Conservation (phyloP, 176 grass and related monocot species). For the Eleusine coracana region DNA sequence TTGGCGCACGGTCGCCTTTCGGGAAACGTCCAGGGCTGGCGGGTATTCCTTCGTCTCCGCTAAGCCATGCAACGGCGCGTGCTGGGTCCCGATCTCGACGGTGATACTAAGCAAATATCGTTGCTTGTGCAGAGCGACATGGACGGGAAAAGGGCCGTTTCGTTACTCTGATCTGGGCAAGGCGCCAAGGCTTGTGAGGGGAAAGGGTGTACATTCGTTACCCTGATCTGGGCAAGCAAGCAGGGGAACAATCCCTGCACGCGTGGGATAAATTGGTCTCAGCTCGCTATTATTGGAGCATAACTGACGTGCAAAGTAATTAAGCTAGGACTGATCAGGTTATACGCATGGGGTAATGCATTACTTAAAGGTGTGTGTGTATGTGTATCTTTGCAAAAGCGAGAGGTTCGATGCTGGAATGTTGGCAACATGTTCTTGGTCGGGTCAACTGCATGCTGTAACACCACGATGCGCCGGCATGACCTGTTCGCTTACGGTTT, state of each 20-base stretch:
- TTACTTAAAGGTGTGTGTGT: background rate
- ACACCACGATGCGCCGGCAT: too few species aligned
- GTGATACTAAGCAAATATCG: too few species aligned
- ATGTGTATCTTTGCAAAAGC: background rate
- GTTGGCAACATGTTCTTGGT: background rate
- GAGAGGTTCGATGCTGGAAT: background rate
- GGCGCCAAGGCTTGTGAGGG: background rate
- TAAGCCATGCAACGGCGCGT: background rate
- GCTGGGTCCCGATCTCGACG: too few species aligned
- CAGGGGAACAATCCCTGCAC: background rate
- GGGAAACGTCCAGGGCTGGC: background rate
- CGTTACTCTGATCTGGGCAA: background rate
- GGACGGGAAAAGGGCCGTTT: too few species aligned
- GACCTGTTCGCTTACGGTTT: too few species aligned
- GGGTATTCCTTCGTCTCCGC: background rate
- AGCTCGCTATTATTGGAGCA: background rate
- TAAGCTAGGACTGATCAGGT: background rate
- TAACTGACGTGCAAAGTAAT: background rate
- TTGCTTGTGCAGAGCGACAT: background rate
- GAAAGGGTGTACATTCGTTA: background rate
- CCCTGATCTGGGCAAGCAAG: background rate
- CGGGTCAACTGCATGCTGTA: background rate
- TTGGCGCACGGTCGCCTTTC: constrained; percentile 5
- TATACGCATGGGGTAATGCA: background rate
- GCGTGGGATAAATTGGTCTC: too few species aligned